Conservation (phyloP, 148 eudicot species). For the Chenopodium suecicum region DNA sequence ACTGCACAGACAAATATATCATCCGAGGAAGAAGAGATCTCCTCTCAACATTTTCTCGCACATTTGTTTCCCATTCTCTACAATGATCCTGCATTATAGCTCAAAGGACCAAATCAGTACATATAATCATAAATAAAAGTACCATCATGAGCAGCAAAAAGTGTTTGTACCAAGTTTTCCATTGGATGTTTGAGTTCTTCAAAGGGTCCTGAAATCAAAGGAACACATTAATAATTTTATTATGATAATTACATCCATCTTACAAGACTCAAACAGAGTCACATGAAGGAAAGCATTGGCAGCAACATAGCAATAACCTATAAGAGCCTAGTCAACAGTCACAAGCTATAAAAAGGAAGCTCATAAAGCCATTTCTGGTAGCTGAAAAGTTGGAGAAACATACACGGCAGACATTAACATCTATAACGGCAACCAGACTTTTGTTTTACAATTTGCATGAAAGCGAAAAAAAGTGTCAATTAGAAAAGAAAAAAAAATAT, state of each 20-base stretch:
- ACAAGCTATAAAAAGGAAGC: neutral
- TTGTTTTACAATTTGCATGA: neutral
- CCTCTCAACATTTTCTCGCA: constrained; percentile 47
- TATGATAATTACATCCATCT: neutral
- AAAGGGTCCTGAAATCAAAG: constrained; percentile 68
- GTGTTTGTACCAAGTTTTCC: constrained; percentile 48
- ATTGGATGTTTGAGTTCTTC: constrained; percentile 58
- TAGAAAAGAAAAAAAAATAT: neutral
- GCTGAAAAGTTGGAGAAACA: neutral
- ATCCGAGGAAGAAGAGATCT: constrained; percentile 81
- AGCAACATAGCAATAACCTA: neutral
- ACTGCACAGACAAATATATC: constrained; percentile 74
- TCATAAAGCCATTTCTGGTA: neutral
- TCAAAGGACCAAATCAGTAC: constrained; percentile 20
- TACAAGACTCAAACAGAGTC: neutral
- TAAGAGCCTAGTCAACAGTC: neutral
- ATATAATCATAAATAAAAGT: neutral
- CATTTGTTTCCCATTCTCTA: constrained; percentile 50
- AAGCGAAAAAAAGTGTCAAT: neutral
- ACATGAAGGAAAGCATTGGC: neutral
- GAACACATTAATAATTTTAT: neutral
- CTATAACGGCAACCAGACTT: neutral
- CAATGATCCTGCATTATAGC: constrained; percentile 45
- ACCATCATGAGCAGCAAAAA: neutral
- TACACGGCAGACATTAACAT: neutral